A percentile compares a stretch with the other conserved stretches of the same genome.
These are phyloP conservation scores for Hypomontagnella submonticulosa DNA, from an alignment of 495 filamentous ascomycete genomes.

Conservation along the genomic window DNA sequence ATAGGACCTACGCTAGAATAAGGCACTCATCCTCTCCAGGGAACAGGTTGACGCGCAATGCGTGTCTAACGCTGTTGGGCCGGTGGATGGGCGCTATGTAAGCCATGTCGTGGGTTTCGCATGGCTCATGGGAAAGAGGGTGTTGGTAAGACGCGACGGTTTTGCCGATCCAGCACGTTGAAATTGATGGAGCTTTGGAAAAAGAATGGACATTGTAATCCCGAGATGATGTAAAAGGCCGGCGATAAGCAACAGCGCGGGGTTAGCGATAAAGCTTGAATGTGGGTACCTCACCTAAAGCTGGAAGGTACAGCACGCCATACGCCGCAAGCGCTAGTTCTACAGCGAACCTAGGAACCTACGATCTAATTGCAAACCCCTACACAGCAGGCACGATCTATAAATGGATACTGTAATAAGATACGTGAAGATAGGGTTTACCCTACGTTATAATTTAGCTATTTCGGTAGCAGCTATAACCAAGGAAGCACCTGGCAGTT, in stretches of 20 bases:
- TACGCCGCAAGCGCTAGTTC: no score
- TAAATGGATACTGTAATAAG: no score
- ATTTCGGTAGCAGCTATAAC: no score
- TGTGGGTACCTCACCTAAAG: neutral
- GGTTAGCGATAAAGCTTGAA: constrained; percentile 30
- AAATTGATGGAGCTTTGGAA: constrained; percentile 18
- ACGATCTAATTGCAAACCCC: no score
- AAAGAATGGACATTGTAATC: neutral
- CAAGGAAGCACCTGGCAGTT: no score
- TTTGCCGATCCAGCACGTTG: neutral
- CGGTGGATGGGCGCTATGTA: constrained; percentile 95
- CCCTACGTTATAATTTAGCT: no score
- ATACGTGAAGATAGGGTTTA: no score
- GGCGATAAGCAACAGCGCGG: constrained; percentile 44
- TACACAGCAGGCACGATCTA: no score
- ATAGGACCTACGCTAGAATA: constrained; percentile 78
- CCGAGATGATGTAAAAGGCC: constrained; percentile 36
- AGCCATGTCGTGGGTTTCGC: constrained; percentile 70
- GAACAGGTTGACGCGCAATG: constrained; percentile 81
- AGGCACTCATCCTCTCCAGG: constrained; percentile 79
- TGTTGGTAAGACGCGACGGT: no score
- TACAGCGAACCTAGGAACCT: no score
- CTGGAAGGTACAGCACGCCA: no score
- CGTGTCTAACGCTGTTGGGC: constrained; percentile 89
- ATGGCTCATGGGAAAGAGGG: constrained; percentile 20